Evolutionary conservation across 2,329 filamentous ascomycete species (phyloP).

Genomic region (Shiraia bambusicola): DNA sequence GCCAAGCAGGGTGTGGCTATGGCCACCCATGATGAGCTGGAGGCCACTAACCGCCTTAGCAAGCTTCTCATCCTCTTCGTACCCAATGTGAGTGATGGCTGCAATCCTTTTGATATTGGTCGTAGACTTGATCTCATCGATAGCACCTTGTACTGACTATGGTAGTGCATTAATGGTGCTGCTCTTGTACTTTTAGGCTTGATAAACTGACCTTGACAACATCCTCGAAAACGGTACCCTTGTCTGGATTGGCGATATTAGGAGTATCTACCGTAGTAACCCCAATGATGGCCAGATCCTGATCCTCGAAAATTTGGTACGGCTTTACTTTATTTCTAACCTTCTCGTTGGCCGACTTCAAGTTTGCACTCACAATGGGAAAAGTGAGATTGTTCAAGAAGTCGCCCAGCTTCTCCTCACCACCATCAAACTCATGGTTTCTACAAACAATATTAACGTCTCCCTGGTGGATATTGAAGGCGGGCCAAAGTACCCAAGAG

Average conservation of each 20-base stretch:
- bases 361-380: constrained; percentile 64
- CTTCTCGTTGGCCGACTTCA: constrained; percentile 60
- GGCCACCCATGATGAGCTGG: constrained; percentile 68
- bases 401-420: constrained; percentile 62
- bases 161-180: neutral
- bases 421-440: constrained; percentile 60
- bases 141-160: constrained; percentile 59
- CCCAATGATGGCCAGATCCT: constrained; percentile 64
- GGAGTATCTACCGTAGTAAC: constrained; percentile 63
- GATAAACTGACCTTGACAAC: constrained; percentile 45
- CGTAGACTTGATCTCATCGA: constrained; percentile 62
- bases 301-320: constrained; percentile 64
- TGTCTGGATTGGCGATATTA: constrained; percentile 60
- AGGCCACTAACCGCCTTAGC: constrained; percentile 62
- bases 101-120: constrained; percentile 66
- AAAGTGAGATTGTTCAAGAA: constrained; percentile 67
- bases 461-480: neutral
- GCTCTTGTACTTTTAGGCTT: neutral
- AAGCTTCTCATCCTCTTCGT: constrained; percentile 63
- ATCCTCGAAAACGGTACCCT: constrained; percentile 61
- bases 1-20: constrained; percentile 61
- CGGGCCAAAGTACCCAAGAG: constrained; percentile 59
- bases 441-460: constrained; percentile 3
- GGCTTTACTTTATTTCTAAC: constrained; percentile 66
- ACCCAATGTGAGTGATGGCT: constrained; percentile 68